Percentiles rank a stretch among this genome's conserved stretches.
phyloP scores from a whole-genome alignment of 441 rosid species.

The Isatis lusitanica region DNA sequence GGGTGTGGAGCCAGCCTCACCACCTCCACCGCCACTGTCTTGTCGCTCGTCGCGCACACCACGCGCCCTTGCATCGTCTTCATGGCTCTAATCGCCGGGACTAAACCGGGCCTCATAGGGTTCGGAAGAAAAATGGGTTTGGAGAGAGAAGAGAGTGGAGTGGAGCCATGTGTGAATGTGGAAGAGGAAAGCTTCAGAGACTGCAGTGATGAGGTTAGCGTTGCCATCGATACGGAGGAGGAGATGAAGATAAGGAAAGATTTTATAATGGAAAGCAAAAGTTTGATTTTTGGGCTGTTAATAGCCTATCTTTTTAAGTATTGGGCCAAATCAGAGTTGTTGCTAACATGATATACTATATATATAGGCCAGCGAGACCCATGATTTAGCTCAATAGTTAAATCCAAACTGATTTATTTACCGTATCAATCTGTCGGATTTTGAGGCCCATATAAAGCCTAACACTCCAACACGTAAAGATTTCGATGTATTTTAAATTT shows the following conservation, averaged over 20 bases:
- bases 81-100: conserved; percentile 44
- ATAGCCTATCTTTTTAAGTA: neutral
- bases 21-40: conserved; percentile 84
- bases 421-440: no score
- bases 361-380: no score
- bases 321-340: neutral
- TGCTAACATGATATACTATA: neutral
- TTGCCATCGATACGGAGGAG: conserved; percentile 39
- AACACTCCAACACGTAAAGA: no score
- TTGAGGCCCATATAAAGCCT: no score
- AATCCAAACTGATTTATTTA: no score
- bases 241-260: neutral
- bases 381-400: no score
- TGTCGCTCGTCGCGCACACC: conserved; percentile 75
- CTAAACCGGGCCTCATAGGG: neutral
- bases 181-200: conserved; percentile 52
- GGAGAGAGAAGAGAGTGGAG: conserved; percentile 41
- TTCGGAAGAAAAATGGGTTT: conserved; percentile 34
- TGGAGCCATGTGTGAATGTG: conserved; percentile 53
- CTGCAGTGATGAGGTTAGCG: conserved; percentile 50
- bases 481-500: no score
- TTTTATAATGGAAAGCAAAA: neutral
- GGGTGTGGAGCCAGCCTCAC: conserved; percentile 72
- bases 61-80: conserved; percentile 75
- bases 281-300: neutral